Evolutionary conservation across 495 filamentous ascomycete genomes (phyloP).

Genomic region (Acidomyces sp.): DNA sequence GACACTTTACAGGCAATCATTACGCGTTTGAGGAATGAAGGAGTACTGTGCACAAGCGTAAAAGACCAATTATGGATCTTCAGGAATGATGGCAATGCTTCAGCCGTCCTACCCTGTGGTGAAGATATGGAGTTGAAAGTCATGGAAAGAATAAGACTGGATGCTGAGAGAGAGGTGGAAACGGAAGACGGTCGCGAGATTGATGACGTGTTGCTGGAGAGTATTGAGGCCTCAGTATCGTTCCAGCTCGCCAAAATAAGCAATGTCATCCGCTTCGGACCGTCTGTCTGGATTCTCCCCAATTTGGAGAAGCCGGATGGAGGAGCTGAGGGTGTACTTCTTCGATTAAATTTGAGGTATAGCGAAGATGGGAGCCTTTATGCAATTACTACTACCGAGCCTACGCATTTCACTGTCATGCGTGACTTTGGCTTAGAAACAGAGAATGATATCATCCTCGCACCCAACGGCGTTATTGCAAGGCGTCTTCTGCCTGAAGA

Average conservation of each 20-base stretch:
- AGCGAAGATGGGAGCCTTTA: conserved; percentile 2
- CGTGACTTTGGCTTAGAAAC: no score
- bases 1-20: conserved; percentile 1
- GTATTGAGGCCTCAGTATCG: conserved; percentile 6
- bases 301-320: neutral
- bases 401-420: no score
- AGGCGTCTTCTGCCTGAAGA: no score
- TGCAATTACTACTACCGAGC: neutral
- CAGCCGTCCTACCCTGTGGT: neutral
- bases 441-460: no score
- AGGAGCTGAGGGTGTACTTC: neutral
- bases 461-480: no score
- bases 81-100: neutral
- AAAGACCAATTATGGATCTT: conserved; percentile 4
- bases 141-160: neutral
- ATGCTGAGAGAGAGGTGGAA: neutral
- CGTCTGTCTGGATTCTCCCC: conserved; percentile 5
- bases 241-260: neutral
- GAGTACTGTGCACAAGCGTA: conserved; percentile 2
- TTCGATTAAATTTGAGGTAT: neutral
- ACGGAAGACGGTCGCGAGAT: neutral
- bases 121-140: neutral
- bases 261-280: conserved; percentile 1
- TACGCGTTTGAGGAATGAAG: conserved; percentile 1
- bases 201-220: conserved; percentile 8